These are phyloP conservation scores for Trametopsis cervina DNA, from an alignment of 768 basidiomycete species.

Conservation along the genomic window DNA sequence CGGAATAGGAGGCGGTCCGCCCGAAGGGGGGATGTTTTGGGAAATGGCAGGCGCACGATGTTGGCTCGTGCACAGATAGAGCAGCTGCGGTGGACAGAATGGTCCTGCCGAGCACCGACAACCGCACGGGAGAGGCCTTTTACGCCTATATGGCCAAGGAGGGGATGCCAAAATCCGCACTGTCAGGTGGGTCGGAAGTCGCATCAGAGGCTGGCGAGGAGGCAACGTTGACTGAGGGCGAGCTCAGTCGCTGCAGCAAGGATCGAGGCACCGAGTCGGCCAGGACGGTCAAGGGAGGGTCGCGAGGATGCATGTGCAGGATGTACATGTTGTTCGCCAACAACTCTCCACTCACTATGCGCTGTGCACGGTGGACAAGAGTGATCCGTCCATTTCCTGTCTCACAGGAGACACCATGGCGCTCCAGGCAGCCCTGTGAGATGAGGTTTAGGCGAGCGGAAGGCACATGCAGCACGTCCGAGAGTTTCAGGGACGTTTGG, in stretches of 20 bases:
- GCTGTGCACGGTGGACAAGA: background rate
- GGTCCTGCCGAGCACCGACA: background rate
- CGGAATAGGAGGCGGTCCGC: slow-evolving; percentile 25
- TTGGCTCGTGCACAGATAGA: background rate
- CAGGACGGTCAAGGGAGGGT: background rate
- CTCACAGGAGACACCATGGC: background rate
- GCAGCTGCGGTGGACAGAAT: background rate
- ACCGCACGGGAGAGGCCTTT: slow-evolving; percentile 29
- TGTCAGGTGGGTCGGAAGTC: background rate
- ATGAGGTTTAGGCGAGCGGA: slow-evolving; percentile 11
- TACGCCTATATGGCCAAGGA: slow-evolving; percentile 13
- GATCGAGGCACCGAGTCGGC: background rate
- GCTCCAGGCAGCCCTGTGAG: slow-evolving; percentile 6
- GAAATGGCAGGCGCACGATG: background rate
- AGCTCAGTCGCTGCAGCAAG: slow-evolving; percentile 1
- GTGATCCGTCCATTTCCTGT: background rate
- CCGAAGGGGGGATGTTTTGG: background rate
- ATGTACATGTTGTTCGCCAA: background rate
- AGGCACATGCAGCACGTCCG: slow-evolving; percentile 10
- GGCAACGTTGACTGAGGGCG: background rate
- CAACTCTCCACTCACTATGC: background rate
- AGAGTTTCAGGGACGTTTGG: background rate
- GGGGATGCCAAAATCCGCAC: slow-evolving; percentile 38
- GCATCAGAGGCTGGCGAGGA: slow-evolving; percentile 2
- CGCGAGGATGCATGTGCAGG: background rate